These are phyloP conservation scores for Stentor roeselii DNA, from an alignment of 73 alveolate species.

Conservation along the genomic window DNA sequence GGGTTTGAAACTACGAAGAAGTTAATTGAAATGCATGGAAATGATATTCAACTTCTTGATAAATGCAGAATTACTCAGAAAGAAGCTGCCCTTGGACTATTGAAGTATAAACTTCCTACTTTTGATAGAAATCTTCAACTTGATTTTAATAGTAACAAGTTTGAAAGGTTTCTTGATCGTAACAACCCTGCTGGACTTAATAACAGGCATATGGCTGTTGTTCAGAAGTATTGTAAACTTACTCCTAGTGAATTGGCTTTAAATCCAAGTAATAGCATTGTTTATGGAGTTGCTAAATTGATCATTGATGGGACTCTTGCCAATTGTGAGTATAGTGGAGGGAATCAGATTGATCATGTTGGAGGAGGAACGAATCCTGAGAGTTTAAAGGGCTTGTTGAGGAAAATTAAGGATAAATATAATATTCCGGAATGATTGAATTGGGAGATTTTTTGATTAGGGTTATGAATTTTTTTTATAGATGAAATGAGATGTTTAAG, in stretches of 20 bases:
- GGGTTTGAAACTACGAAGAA: constrained; percentile 20
- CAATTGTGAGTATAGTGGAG: constrained; percentile 19
- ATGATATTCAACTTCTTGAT: neutral
- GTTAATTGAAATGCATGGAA: neutral
- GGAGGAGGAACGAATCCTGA: constrained; percentile 31
- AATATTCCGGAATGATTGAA: neutral
- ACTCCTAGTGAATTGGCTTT: neutral
- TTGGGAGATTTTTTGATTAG: neutral
- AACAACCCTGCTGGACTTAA: neutral
- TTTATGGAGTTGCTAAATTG: constrained; percentile 3
- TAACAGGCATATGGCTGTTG: neutral
- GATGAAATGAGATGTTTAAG: too few relatives aligned
- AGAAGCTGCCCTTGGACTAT: neutral
- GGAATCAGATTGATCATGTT: constrained; percentile 13
- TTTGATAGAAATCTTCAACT: neutral
- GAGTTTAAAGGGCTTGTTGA: neutral
- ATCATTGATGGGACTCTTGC: constrained; percentile 21
- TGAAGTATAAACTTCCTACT: neutral
- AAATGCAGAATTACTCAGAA: neutral
- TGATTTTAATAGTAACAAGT: neutral
- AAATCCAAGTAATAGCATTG: neutral
- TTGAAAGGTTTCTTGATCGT: neutral
- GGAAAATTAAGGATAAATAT: constrained; percentile 11
- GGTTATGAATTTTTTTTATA: too few relatives aligned
- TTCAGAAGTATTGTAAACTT: neutral